Evolutionary conservation across 2,329 filamentous ascomycete species (phyloP).

Genomic region (Cladophialophora immunda): DNA sequence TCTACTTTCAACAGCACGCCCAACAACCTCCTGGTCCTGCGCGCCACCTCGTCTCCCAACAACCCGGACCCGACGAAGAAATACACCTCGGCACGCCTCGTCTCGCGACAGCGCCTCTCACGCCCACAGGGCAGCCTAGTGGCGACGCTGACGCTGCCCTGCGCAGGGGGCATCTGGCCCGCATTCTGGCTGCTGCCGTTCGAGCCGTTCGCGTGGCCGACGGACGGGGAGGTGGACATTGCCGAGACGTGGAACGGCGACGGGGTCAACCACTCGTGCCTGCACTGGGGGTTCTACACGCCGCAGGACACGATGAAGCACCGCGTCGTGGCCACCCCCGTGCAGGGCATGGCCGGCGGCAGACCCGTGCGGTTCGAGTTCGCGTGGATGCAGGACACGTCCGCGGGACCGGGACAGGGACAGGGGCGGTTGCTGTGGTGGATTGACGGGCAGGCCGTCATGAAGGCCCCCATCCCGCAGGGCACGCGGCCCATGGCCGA

Average conservation of each 20-base stretch:
- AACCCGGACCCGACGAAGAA: slow-evolving; percentile 34
- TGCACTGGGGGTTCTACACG: slow-evolving; percentile 41
- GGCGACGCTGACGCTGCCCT: slow-evolving; percentile 37
- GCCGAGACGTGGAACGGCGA: slow-evolving; percentile 42
- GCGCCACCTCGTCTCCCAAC: slow-evolving; percentile 34
- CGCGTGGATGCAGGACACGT: slow-evolving; percentile 38
- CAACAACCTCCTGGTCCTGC: slow-evolving; percentile 39
- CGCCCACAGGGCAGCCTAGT: slow-evolving; percentile 37
- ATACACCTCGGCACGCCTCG: slow-evolving; percentile 40
- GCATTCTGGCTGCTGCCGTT: slow-evolving; percentile 41
- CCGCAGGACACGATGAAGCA: slow-evolving; percentile 39
- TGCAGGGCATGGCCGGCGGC: slow-evolving; percentile 35
- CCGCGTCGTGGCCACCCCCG: slow-evolving; percentile 35
- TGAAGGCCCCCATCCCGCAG: slow-evolving; percentile 38
- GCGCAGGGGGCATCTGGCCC: slow-evolving; percentile 39
- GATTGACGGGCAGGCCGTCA: slow-evolving; percentile 40
- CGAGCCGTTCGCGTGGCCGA: slow-evolving; percentile 41
- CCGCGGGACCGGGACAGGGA: slow-evolving; percentile 9
- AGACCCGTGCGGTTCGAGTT: slow-evolving; percentile 40
- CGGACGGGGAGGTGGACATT: slow-evolving; percentile 41
- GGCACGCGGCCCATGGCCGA: slow-evolving; percentile 38
- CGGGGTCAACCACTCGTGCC: slow-evolving; percentile 38
- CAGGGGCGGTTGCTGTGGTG: slow-evolving; percentile 38
- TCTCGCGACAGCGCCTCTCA: slow-evolving; percentile 37
- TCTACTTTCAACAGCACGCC: slow-evolving; percentile 23